These are phyloP conservation scores for Pterocarpus macrocarpus DNA, from an alignment of 306 rosid species.

Conservation along the genomic window DNA sequence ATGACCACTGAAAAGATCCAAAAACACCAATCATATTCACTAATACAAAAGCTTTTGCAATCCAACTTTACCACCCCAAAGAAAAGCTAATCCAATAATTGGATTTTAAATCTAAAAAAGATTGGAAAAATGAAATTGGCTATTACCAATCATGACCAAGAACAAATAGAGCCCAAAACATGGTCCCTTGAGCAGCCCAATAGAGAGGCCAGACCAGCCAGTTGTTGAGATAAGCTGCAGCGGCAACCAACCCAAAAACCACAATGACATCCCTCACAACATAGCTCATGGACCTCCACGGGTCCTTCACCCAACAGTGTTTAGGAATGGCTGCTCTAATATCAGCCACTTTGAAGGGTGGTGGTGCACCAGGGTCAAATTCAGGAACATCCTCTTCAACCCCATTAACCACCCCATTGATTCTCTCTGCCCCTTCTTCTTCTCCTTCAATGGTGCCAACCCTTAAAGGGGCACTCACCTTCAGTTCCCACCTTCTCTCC, in stretches of 20 bases:
- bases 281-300: constrained; percentile 94
- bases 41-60: constrained; percentile 26
- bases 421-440: constrained; percentile 42
- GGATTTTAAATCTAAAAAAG: not conserved
- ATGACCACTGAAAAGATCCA: constrained; percentile 81
- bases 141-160: constrained; percentile 97
- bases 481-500: constrained; percentile 69
- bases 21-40: constrained; percentile 39
- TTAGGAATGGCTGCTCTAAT: constrained; percentile 90
- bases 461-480: constrained; percentile 77
- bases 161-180: constrained; percentile 99
- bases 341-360: constrained; percentile 82
- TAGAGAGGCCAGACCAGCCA: constrained; percentile 96
- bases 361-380: constrained; percentile 81
- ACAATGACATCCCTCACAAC: constrained; percentile 85
- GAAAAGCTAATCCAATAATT: constrained; percentile 6
- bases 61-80: constrained; percentile 3
- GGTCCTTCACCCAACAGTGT: constrained; percentile 95
- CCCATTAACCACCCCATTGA: constrained; percentile 49
- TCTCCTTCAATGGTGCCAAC: constrained; percentile 65
- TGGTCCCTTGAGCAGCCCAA: constrained; percentile 99
- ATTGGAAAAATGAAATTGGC: constrained; percentile 15
- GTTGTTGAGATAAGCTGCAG: constrained; percentile 78
- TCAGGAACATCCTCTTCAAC: constrained; percentile 46
- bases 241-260: constrained; percentile 83